Evolutionary conservation across 148 eudicot genomes (phyloP).

Genomic region (Vaccinium myrtillus): DNA sequence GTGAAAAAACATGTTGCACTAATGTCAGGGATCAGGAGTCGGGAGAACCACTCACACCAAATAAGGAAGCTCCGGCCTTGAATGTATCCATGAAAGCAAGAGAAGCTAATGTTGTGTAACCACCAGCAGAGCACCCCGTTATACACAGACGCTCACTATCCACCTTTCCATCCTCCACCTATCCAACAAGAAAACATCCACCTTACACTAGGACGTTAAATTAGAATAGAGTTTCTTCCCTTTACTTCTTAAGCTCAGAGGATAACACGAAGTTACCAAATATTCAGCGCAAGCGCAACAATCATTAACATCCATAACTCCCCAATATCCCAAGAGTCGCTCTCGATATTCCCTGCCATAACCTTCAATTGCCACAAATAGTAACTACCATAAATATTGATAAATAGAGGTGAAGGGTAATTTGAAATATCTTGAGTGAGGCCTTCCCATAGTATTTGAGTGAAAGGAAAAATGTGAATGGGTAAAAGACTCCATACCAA

Average conservation of each 20-base stretch:
- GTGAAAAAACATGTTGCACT: background rate
- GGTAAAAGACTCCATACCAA: background rate
- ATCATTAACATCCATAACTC: slow-evolving; percentile 81
- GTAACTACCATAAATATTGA: background rate
- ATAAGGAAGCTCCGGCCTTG: slow-evolving; percentile 84
- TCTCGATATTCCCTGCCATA: slow-evolving; percentile 87
- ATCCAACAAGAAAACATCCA: background rate
- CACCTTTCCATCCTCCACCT: slow-evolving; percentile 73
- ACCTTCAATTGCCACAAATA: slow-evolving; percentile 36
- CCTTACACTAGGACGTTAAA: slow-evolving; percentile 5
- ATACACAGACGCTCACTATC: slow-evolving; percentile 69
- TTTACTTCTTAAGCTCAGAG: background rate
- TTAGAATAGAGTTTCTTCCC: background rate
- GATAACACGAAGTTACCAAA: slow-evolving; percentile 43
- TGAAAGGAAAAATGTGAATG: background rate
- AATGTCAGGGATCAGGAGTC: background rate
- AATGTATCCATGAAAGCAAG: slow-evolving; percentile 79
- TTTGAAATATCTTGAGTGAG: background rate
- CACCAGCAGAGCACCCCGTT: slow-evolving; percentile 93
- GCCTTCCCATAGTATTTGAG: background rate
- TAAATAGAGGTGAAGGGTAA: background rate
- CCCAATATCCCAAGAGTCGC: slow-evolving; percentile 73
- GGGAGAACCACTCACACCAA: slow-evolving; percentile 62
- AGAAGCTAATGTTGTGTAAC: slow-evolving; percentile 89
- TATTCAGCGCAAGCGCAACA: slow-evolving; percentile 84